Base-by-base conservation (phyloP, 2,329 filamentous ascomycete species). In the Cadophora luteo-olivacea region DNA sequence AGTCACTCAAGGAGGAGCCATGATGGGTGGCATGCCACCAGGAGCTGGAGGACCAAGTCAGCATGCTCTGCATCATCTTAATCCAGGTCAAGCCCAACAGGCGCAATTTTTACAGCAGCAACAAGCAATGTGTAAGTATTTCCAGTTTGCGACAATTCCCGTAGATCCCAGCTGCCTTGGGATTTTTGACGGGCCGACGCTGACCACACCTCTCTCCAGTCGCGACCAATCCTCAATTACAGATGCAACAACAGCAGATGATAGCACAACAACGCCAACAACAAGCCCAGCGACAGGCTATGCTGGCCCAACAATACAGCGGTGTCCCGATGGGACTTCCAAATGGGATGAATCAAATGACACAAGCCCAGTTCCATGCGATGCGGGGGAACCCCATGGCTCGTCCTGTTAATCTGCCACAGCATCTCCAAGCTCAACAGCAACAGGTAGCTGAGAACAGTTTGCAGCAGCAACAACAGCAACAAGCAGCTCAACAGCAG, bases 11-110 rank as follows among this genome's bases (percentile, higher is more conserved):
- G 87, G 86, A 63, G 83, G 83, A 33, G 86, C 89, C 67, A 87
- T 94, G 85, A 93, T 94, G 91, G 87, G 83, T 72, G 89, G 87
- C 68, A 92, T 94, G 88, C 91, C 91, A 71, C 90, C 90, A 36
- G 88, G 90, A 70, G 85, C 84, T 65, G 79, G 79, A 45, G 79
- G 78, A 63, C 83, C 83, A 61, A 91, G 88, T 79, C 86, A 87
- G 69, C 91, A 93, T 80, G 89, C 89, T 22, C 81, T 94, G 75
- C 89, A 91, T 77, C 92, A 94, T 77, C 78, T 94, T 65, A 92
- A 84, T 76, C 90, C 91, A 22, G 70, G 73, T 60, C 74, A 75
- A 55, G 70, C 71, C 29, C 86, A 82, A 63, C 81, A 81, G 66
- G 70, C 64, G 51, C 68, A 73, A 69, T 69, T 71, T 36, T 68